Percentiles rank a stretch among this genome's conserved stretches.
Evolutionary conservation across 371 early-diverging fungal species (phyloP).

Genomic region (Parasitella parasitica): DNA sequence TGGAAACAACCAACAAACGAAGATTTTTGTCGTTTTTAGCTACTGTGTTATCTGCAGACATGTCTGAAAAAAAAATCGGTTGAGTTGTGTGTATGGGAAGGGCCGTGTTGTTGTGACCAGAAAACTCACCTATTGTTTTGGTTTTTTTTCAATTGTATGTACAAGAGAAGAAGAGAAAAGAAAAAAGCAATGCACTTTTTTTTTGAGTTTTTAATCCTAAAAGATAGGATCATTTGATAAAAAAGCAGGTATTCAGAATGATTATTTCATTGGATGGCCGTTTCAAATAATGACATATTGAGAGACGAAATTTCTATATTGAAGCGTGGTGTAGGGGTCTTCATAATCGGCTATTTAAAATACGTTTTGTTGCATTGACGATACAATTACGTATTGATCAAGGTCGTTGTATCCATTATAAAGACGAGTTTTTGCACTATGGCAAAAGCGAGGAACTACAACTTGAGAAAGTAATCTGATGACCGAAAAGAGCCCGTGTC

Average conservation of each 20-base stretch:
- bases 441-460: too few relatives aligned
- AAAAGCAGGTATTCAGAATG: not conserved
- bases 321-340: not conserved
- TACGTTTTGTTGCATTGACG: conserved; percentile 20
- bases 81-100: not conserved
- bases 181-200: not conserved
- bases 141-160: not conserved
- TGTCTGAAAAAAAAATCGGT: not conserved
- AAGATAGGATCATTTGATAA: conserved; percentile 13
- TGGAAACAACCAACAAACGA: conserved; percentile 98
- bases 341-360: conserved; percentile 7
- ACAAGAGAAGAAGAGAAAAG: conserved; percentile 1
- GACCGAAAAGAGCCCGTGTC: not conserved
- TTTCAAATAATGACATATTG: conserved; percentile 3
- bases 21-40: conserved; percentile 34
- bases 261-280: conserved; percentile 8
- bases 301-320: not conserved
- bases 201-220: too few relatives aligned
- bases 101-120: too few relatives aligned
- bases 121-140: not conserved
- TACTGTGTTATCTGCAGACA: conserved; percentile 14
- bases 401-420: not conserved
- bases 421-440: too few relatives aligned
- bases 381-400: conserved; percentile 18
- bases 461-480: too few relatives aligned